phyloP scores from a whole-genome alignment of 2,329 filamentous ascomycete species.

The Penicillium sp. region DNA sequence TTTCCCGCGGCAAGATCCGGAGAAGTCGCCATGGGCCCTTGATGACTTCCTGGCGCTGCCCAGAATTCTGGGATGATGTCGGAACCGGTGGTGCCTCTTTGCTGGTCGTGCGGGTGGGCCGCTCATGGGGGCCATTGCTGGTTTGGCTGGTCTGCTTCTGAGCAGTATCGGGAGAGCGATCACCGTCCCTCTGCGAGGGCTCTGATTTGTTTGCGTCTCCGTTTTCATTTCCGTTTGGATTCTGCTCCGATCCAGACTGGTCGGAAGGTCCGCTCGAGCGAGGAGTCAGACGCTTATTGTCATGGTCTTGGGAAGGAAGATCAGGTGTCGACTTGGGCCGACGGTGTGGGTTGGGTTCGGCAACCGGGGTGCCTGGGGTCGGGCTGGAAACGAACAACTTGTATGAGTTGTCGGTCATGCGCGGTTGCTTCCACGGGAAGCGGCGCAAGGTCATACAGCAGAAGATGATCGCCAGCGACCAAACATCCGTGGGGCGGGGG shows the following conservation, averaged over 20 bases:
- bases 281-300: slow-evolving; percentile 27
- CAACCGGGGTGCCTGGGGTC: slow-evolving; percentile 62
- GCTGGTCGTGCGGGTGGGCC: slow-evolving; percentile 38
- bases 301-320: slow-evolving; percentile 29
- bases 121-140: slow-evolving; percentile 22
- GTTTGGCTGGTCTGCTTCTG: slow-evolving; percentile 28
- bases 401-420: slow-evolving; percentile 89
- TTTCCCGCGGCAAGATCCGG: slow-evolving; percentile 83
- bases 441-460: slow-evolving; percentile 96
- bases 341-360: slow-evolving; percentile 42
- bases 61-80: slow-evolving; percentile 24
- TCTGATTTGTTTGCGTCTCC: slow-evolving; percentile 14
- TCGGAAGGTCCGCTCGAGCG: slow-evolving; percentile 17
- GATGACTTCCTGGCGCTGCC: slow-evolving; percentile 67
- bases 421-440: slow-evolving; percentile 96
- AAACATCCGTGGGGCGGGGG: slow-evolving; percentile 89
- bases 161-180: slow-evolving; percentile 25
- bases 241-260: slow-evolving; percentile 23
- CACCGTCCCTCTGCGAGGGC: slow-evolving; percentile 28
- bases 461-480: slow-evolving; percentile 97
- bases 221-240: slow-evolving; percentile 13
- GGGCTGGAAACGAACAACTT: slow-evolving; percentile 87
- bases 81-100: slow-evolving; percentile 42
- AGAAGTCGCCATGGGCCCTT: slow-evolving; percentile 90
- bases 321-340: slow-evolving; percentile 40